Evolutionary conservation across 805 yeast genomes (phyloP).

Genomic region (Saccharomycopsis lassenensis): DNA sequence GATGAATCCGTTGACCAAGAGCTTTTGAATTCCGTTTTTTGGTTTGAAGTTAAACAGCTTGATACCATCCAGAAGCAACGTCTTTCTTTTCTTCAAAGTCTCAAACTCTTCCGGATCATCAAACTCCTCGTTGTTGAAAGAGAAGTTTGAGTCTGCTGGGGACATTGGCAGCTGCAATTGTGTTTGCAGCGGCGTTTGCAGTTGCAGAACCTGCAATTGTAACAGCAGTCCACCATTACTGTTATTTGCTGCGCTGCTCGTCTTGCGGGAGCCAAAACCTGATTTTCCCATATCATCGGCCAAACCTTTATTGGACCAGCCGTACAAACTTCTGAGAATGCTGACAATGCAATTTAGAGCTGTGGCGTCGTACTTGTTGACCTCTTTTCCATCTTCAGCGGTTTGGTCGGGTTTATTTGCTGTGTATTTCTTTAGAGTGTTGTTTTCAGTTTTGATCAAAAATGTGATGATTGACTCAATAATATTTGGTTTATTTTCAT

Average conservation of each 20-base stretch:
- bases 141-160: conserved; percentile 17
- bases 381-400: conserved; percentile 48
- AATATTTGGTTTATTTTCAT: conserved; percentile 63
- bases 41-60: conserved; percentile 78
- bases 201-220: conserved; percentile 23
- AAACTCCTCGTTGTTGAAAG: conserved; percentile 14
- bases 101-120: conserved; percentile 85
- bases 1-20: conserved; percentile 57
- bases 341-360: conserved; percentile 75
- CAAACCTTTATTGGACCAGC: conserved; percentile 74
- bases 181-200: conserved; percentile 6
- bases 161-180: conserved; percentile 8
- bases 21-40: conserved; percentile 57
- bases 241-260: no score
- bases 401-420: conserved; percentile 24
- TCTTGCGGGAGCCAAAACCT: conserved; percentile 12
- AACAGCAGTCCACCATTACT: no score
- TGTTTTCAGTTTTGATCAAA: conserved; percentile 41
- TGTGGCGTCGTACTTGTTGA: conserved; percentile 29
- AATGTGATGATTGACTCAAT: conserved; percentile 77
- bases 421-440: conserved; percentile 8
- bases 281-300: conserved; percentile 18
- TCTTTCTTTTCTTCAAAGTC: conserved; percentile 70
- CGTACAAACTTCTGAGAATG: conserved; percentile 64
- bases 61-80: conserved; percentile 66